Conservation (phyloP, 2,329 filamentous ascomycete genomes). For the Botrytis elliptica region DNA sequence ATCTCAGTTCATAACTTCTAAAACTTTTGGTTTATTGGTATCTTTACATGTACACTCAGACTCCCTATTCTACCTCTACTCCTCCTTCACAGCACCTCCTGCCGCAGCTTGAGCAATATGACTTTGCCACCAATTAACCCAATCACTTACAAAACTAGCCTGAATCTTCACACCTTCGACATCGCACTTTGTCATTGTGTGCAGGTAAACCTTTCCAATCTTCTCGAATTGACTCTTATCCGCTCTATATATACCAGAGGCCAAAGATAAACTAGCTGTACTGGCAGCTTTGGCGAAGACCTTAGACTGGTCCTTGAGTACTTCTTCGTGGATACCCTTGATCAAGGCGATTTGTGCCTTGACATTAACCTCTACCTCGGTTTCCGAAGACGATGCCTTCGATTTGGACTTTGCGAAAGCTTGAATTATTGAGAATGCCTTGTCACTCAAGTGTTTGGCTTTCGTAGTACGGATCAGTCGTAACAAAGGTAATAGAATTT, state of each 20-base stretch:
- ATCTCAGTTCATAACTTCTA: neutral
- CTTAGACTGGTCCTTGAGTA: constrained; percentile 61
- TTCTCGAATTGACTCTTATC: constrained; percentile 53
- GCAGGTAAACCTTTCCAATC: constrained; percentile 63
- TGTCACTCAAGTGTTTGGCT: constrained; percentile 71
- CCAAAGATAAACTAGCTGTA: constrained; percentile 66
- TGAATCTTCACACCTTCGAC: constrained; percentile 59
- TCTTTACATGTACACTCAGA: constrained; percentile 8
- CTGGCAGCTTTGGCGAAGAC: constrained; percentile 74
- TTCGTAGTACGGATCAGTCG: constrained; percentile 72
- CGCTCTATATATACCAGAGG: constrained; percentile 57
- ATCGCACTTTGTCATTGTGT: constrained; percentile 60
- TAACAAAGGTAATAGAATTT: constrained; percentile 74
- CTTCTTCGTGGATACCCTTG: constrained; percentile 65
- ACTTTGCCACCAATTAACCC: constrained; percentile 69
- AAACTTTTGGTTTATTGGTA: constrained; percentile 4
- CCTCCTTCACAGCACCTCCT: neutral
- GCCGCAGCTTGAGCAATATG: constrained; percentile 36
- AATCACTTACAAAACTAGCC: constrained; percentile 66
- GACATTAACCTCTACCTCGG: constrained; percentile 45
- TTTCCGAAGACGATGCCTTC: constrained; percentile 47
- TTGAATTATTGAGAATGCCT: constrained; percentile 69
- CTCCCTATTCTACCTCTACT: neutral
- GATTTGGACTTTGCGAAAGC: constrained; percentile 69
- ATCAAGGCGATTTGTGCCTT: constrained; percentile 52